Percentiles rank a stretch among this genome's conserved stretches.
These are phyloP conservation scores for Claviceps pazoutovae DNA, from an alignment of 2,329 filamentous ascomycete genomes.

Conservation along the genomic window DNA sequence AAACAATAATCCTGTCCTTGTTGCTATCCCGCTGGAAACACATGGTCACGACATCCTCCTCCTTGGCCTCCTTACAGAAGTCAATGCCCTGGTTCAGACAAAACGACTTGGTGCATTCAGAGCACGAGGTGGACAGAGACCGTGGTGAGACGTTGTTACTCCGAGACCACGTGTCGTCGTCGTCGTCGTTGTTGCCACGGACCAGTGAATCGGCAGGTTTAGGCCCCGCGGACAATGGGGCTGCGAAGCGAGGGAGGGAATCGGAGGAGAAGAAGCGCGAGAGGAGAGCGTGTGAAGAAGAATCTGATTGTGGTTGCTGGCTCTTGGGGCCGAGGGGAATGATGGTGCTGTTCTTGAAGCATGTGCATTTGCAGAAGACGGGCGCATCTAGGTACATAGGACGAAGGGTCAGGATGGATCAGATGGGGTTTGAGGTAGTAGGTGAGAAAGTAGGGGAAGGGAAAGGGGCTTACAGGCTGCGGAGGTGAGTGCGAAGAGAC, in stretches of 20 bases:
- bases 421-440: neutral
- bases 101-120: conserved; percentile 51
- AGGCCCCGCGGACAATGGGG: conserved; percentile 3
- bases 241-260: conserved; percentile 9
- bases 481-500: conserved; percentile 20
- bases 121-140: conserved; percentile 35
- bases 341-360: conserved; percentile 56
- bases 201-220: neutral
- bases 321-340: conserved; percentile 39
- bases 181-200: neutral
- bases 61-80: conserved; percentile 48
- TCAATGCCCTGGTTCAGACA: conserved; percentile 46
- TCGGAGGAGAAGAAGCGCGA: conserved; percentile 10
- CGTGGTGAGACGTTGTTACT: conserved; percentile 12
- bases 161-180: neutral
- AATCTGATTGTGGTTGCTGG: conserved; percentile 18
- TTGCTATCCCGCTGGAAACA: conserved; percentile 55
- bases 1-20: conserved; percentile 54
- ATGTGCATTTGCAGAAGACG: conserved; percentile 57
- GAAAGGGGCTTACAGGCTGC: conserved; percentile 27
- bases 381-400: conserved; percentile 33
- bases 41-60: conserved; percentile 46
- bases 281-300: conserved; percentile 7
- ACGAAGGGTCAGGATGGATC: conserved; percentile 7
- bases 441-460: neutral